A percentile compares a stretch with the other conserved stretches of the same genome.
Conservation (phyloP, 805 yeast genomes). For the Spathaspora girioi region DNA sequence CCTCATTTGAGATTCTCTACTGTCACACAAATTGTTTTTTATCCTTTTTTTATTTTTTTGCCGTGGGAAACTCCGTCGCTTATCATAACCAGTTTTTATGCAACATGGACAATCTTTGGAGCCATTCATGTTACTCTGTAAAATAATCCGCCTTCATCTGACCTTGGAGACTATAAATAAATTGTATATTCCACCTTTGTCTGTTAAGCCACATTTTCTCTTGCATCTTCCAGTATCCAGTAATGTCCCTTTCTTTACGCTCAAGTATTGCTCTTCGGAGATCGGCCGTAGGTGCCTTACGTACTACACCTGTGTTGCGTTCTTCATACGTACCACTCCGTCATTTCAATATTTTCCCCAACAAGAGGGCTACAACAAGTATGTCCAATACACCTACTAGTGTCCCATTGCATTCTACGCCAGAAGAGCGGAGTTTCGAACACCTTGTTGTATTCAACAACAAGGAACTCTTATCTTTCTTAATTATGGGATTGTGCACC, state of each 20-base stretch:
- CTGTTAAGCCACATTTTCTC: neutral
- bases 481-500: slow-evolving; percentile 68
- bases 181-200: neutral
- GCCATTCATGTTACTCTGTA: neutral
- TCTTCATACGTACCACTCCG: neutral
- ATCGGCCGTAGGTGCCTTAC: neutral
- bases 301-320: neutral
- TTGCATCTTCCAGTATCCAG: neutral
- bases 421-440: neutral
- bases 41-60: neutral
- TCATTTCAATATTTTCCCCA: neutral
- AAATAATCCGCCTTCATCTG: neutral
- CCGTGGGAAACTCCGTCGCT: neutral
- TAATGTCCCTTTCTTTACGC: neutral
- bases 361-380: neutral
- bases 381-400: neutral
- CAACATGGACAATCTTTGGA: neutral
- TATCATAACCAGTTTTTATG: neutral
- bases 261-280: neutral
- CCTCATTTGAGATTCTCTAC: neutral
- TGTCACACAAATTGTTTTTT: neutral
- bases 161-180: neutral
- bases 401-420: neutral
- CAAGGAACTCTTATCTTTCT: slow-evolving; percentile 58
- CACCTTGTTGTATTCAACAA: slow-evolving; percentile 53